Conservation (phyloP, 1,284 basidiomycete species). For the Somion occarium region DNA sequence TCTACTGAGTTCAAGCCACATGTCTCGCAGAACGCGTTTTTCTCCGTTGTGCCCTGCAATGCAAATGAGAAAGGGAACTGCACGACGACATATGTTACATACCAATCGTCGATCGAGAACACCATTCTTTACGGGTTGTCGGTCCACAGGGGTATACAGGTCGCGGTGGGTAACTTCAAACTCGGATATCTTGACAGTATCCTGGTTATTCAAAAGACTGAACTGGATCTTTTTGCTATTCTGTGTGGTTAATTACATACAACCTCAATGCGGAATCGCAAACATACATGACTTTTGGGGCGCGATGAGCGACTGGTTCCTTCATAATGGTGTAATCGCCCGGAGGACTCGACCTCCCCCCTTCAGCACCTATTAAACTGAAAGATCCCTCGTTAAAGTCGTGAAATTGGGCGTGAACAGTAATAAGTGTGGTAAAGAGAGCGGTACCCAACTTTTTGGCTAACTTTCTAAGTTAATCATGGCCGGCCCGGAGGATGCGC, state of each 20-base stretch:
- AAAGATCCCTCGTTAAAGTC: no score
- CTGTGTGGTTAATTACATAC: neutral
- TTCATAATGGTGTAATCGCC: conserved; percentile 53
- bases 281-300: conserved; percentile 89
- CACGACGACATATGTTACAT: conserved; percentile 21
- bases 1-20: conserved; percentile 91
- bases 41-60: conserved; percentile 89
- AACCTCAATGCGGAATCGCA: neutral
- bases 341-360: no score
- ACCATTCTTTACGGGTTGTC: conserved; percentile 85
- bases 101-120: conserved; percentile 88
- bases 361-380: no score
- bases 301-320: conserved; percentile 81
- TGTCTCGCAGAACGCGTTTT: conserved; percentile 89
- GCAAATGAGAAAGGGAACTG: conserved; percentile 4
- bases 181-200: conserved; percentile 91
- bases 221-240: conserved; percentile 91
- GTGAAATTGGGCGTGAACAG: no score
- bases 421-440: neutral
- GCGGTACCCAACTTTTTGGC: neutral
- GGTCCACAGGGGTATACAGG: conserved; percentile 78
- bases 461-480: neutral
- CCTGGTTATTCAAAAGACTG: conserved; percentile 86
- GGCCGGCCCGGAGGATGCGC: neutral
- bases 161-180: conserved; percentile 92